A percentile compares a stretch with the other conserved stretches of the same genome.
phyloP scores from a whole-genome alignment of 1,139 yeast species.

The Magnusiomyces magnusii region DNA sequence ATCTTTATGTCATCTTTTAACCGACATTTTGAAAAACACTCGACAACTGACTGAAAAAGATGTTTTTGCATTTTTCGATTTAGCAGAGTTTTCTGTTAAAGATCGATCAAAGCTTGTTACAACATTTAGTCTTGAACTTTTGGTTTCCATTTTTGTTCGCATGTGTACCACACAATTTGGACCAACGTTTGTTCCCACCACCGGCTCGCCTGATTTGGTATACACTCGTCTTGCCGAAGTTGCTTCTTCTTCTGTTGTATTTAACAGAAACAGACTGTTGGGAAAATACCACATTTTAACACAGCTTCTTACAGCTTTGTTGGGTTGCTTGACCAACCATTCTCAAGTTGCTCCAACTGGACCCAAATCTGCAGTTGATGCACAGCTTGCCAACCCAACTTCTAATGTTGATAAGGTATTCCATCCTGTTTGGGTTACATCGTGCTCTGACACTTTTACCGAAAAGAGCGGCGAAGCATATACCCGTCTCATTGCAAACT shows the following conservation, averaged over 20 bases:
- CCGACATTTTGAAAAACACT: not conserved
- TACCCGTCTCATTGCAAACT: constrained; percentile 53
- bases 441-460: constrained; percentile 31
- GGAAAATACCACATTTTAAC: constrained; percentile 66
- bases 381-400: not conserved
- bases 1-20: not conserved
- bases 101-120: constrained; percentile 52
- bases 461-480: constrained; percentile 40
- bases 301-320: constrained; percentile 41
- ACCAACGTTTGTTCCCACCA: constrained; percentile 12
- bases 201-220: constrained; percentile 1
- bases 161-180: constrained; percentile 12
- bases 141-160: constrained; percentile 29
- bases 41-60: constrained; percentile 26
- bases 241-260: constrained; percentile 41
- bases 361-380: not conserved
- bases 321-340: constrained; percentile 4
- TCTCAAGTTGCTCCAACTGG: not conserved
- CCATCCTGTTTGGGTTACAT: constrained; percentile 27
- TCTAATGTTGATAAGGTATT: not conserved
- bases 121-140: constrained; percentile 60
- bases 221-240: constrained; percentile 7
- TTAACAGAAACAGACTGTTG: constrained; percentile 61
- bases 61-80: constrained; percentile 17
- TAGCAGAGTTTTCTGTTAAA: constrained; percentile 39